These are phyloP conservation scores for Lachnellula subtilissima DNA, from an alignment of 2,329 filamentous ascomycete species.

Conservation along the genomic window DNA sequence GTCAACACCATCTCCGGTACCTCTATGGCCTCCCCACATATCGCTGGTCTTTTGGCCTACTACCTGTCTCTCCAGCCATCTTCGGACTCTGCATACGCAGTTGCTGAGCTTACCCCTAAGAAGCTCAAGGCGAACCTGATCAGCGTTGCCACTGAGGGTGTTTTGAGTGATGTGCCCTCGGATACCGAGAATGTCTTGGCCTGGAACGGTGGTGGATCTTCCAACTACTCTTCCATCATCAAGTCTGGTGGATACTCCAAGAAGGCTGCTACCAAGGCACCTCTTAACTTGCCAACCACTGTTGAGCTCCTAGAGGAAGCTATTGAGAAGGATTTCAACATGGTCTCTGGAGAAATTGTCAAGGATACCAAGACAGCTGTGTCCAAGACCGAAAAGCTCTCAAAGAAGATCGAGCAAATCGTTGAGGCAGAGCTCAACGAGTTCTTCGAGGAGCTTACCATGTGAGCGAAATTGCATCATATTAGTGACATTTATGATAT, in stretches of 20 bases:
- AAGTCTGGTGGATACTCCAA: slow-evolving; percentile 66
- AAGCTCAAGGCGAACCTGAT: slow-evolving; percentile 90
- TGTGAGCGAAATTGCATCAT: slow-evolving; percentile 11
- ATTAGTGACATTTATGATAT: slow-evolving; percentile 15
- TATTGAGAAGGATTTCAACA: slow-evolving; percentile 52
- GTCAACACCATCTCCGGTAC: slow-evolving; percentile 99
- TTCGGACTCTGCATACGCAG: slow-evolving; percentile 83
- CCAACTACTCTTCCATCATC: slow-evolving; percentile 84
- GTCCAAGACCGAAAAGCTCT: slow-evolving; percentile 56
- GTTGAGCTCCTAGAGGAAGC: slow-evolving; percentile 58
- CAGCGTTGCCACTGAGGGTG: slow-evolving; percentile 71
- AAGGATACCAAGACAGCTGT: slow-evolving; percentile 49
- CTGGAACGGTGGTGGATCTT: slow-evolving; percentile 95
- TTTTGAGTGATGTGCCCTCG: slow-evolving; percentile 74
- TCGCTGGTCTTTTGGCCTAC: slow-evolving; percentile 95
- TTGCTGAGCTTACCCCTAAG: slow-evolving; percentile 84
- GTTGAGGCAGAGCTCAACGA: slow-evolving; percentile 58
- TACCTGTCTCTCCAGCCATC: slow-evolving; percentile 93
- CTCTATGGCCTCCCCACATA: slow-evolving; percentile 97
- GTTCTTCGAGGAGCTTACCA: slow-evolving; percentile 48
- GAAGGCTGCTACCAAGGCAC: slow-evolving; percentile 41
- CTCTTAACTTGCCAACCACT: slow-evolving; percentile 45
- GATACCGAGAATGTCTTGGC: slow-evolving; percentile 93
- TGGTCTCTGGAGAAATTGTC: slow-evolving; percentile 52
- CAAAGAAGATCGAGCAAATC: slow-evolving; percentile 58